Evolutionary conservation across 2,329 filamentous ascomycete species (phyloP), one percentile per base, ranked within the genome.

Genomic region (Alternaria triticimaculans): DNA sequence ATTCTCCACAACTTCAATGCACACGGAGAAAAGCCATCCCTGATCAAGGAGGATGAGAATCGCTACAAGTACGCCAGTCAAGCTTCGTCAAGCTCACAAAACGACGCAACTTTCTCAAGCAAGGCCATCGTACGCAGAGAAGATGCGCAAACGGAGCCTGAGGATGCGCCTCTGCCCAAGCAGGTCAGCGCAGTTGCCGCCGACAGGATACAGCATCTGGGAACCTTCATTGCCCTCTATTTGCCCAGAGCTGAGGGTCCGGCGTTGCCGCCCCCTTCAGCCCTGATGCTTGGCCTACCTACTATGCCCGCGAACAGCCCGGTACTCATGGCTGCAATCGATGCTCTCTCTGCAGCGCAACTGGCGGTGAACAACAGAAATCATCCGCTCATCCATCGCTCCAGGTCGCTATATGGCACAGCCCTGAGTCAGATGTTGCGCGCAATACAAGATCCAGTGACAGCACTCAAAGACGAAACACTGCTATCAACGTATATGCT

Each of bases 21-120:
- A 2, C 64, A 72, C 37, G 71, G 64, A 18, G 76, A 77, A 11
- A 71, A 69, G 49, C 75, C 76, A 7, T 67, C 69, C 6, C 66
- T 78, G 55, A 76, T 80, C 62, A 77, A 63, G 57, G 77, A 80
- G 53, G 76, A 80, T 49, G 77, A 80, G 41, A 70, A 70, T 23
- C 70, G 72, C 60, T 80, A 80, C 63, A 71, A 59, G 62, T 79
- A 73, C 67, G 70, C 73, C 15, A 75, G 75, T 63, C 72, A 74
- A 18, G 60, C 48, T 50, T 55, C 64, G 50, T 60, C 58, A 12
- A 54, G 50, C 20, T 55, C 62, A 10, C 41, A 57, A 5, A 28
- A 61, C 10, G 55, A 67, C 18, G 41, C 45, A 18, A 63, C 54
- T 11, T 43, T 63, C 6, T 54, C 58, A 12, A 30, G 45, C 8